Evolutionary conservation across 192 early-diverging fungal species (phyloP).

Genomic region (Linderina pennispora): DNA sequence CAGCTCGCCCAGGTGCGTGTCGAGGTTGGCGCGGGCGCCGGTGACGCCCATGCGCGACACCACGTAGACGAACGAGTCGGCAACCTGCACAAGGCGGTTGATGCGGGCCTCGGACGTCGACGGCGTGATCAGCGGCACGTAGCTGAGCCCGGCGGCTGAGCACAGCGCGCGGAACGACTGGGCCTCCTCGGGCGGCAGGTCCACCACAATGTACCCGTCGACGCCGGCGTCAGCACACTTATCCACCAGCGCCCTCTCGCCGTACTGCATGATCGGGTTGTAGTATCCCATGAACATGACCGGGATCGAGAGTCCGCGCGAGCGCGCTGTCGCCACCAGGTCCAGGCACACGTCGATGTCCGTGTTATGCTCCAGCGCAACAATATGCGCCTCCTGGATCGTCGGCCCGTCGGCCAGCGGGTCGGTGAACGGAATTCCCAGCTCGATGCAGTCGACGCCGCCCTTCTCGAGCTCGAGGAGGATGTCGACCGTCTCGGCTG

Average conservation of each 20-base stretch:
- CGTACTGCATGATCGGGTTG: slow-evolving; percentile 95
- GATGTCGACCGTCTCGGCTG: slow-evolving; percentile 72
- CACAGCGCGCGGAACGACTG: slow-evolving; percentile 77
- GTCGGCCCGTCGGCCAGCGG: slow-evolving; percentile 96
- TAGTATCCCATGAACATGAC: slow-evolving; percentile 99
- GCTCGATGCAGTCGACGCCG: slow-evolving; percentile 92
- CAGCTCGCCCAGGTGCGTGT: slow-evolving; percentile 61
- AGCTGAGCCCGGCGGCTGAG: slow-evolving; percentile 65
- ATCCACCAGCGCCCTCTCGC: slow-evolving; percentile 78
- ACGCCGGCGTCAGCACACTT: slow-evolving; percentile 82
- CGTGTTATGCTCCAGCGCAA: slow-evolving; percentile 70
- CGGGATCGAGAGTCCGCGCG: slow-evolving; percentile 77
- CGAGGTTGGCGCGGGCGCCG: slow-evolving; percentile 67
- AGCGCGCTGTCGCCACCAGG: slow-evolving; percentile 73
- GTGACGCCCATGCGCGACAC: slow-evolving; percentile 93
- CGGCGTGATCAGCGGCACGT: slow-evolving; percentile 90
- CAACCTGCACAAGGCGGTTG: slow-evolving; percentile 65
- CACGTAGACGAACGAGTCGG: slow-evolving; percentile 95
- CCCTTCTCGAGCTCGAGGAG: slow-evolving; percentile 85
- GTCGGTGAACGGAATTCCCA: slow-evolving; percentile 97
- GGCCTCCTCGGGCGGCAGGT: slow-evolving; percentile 96
- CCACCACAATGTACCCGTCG: slow-evolving; percentile 95
- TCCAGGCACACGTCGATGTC: slow-evolving; percentile 78
- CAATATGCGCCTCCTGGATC: slow-evolving; percentile 84
- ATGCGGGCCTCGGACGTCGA: slow-evolving; percentile 85